A percentile compares a stretch with the other conserved stretches of the same genome.
phyloP scores from a whole-genome alignment of 1,284 basidiomycete species.

The Tilletiopsis washingtonensis region DNA sequence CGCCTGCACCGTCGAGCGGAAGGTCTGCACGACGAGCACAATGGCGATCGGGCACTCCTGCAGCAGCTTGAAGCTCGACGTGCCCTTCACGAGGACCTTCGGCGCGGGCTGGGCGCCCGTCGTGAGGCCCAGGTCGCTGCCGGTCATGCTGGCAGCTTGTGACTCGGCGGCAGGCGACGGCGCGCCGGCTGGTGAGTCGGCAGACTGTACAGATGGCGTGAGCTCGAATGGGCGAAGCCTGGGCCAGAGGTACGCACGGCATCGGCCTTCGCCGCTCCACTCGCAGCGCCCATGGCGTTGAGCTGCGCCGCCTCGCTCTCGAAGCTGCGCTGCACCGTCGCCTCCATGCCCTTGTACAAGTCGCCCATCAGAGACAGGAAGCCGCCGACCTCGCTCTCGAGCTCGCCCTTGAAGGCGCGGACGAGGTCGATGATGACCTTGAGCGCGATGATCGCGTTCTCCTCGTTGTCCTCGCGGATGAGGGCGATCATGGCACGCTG shows the following conservation, averaged over 20 bases:
- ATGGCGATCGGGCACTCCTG: slow-evolving; percentile 90
- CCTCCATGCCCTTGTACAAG: slow-evolving; percentile 68
- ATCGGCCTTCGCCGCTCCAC: background rate
- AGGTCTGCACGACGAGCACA: slow-evolving; percentile 80
- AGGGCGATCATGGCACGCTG: slow-evolving; percentile 68
- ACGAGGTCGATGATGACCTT: slow-evolving; percentile 78
- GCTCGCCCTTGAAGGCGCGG: slow-evolving; percentile 50
- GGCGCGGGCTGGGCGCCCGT: slow-evolving; percentile 6
- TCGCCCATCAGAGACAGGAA: slow-evolving; percentile 70
- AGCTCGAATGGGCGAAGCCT: no score
- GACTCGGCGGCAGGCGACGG: slow-evolving; percentile 9
- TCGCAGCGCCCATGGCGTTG: background rate
- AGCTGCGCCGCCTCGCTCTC: slow-evolving; percentile 35
- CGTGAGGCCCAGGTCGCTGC: slow-evolving; percentile 4
- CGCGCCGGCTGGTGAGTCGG: background rate
- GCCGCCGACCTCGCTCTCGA: slow-evolving; percentile 69
- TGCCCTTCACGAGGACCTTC: slow-evolving; percentile 35
- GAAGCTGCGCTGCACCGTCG: slow-evolving; percentile 69
- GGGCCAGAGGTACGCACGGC: background rate
- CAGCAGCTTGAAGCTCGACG: slow-evolving; percentile 78
- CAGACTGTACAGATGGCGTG: background rate
- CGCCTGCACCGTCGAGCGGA: slow-evolving; percentile 59
- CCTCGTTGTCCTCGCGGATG: slow-evolving; percentile 87
- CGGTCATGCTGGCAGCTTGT: slow-evolving; percentile 9
- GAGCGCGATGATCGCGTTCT: slow-evolving; percentile 82